Conservation (phyloP, 2,329 filamentous ascomycete species). For the Phaeophleospora eucalypticola region DNA sequence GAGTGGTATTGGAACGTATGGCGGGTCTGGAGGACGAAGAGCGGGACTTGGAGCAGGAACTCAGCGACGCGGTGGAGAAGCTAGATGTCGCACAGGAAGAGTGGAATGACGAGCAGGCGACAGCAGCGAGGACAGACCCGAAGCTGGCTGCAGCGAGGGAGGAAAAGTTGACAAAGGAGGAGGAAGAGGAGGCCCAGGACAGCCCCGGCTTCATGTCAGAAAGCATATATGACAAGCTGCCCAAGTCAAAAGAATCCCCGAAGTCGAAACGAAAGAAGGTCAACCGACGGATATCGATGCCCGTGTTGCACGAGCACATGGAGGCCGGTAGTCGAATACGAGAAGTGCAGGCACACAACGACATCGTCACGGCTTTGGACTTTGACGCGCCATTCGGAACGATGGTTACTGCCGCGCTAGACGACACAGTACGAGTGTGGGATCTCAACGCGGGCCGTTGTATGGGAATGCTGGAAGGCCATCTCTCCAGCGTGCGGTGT, state of each 20-base stretch:
- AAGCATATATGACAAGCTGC: slow-evolving; percentile 92
- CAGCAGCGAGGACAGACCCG: slow-evolving; percentile 38
- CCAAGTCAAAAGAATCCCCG: slow-evolving; percentile 43
- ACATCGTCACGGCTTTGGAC: slow-evolving; percentile 83
- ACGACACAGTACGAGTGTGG: slow-evolving; percentile 94
- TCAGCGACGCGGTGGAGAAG: slow-evolving; percentile 58
- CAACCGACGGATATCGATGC: slow-evolving; percentile 77
- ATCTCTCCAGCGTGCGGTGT: slow-evolving; percentile 87
- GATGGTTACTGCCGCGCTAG: slow-evolving; percentile 84
- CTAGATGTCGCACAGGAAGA: slow-evolving; percentile 61
- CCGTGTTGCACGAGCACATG: slow-evolving; percentile 91
- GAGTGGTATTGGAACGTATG: slow-evolving; percentile 82
- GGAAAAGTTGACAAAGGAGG: slow-evolving; percentile 51
- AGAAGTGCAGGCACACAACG: slow-evolving; percentile 82
- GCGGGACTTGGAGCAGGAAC: slow-evolving; percentile 80
- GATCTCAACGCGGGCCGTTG: slow-evolving; percentile 90
- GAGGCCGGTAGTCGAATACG: slow-evolving; percentile 83
- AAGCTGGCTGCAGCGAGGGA: slow-evolving; percentile 42
- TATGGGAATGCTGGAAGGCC: slow-evolving; percentile 86
- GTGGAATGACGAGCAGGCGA: slow-evolving; percentile 47
- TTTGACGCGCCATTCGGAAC: slow-evolving; percentile 98
- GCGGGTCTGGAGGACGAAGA: slow-evolving; percentile 88
- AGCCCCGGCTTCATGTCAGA: slow-evolving; percentile 86
- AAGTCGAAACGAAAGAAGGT: slow-evolving; percentile 51
- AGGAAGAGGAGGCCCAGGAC: slow-evolving; percentile 35